Evolutionary conservation across 2,329 filamentous ascomycete genomes (phyloP).

Genomic region (Colletotrichum sp.): DNA sequence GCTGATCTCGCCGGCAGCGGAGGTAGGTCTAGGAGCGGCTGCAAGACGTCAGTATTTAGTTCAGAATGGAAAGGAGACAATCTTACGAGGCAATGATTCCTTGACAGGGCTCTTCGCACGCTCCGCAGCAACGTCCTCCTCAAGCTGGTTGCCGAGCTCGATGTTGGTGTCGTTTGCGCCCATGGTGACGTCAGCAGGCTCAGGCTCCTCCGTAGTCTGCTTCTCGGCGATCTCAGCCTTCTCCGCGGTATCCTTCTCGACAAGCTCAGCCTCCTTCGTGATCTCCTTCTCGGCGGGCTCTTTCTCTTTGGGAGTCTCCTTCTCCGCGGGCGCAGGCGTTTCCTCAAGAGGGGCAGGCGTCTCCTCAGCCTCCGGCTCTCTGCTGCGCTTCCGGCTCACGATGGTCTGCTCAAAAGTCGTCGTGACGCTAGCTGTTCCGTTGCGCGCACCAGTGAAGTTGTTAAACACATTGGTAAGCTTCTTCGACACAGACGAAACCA

Average conservation of each 20-base stretch:
- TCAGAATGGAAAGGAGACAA: rapidly evolving
- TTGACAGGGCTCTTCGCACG: slow-evolving; percentile 5
- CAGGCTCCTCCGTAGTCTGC: not conserved
- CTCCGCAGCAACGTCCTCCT: not conserved
- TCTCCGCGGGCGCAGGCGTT: not conserved
- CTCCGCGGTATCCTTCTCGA: not conserved
- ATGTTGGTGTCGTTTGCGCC: not conserved
- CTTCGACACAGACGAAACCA: not conserved
- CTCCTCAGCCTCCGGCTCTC: not conserved
- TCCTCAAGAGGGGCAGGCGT: not conserved
- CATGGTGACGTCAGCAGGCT: not conserved
- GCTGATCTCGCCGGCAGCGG: slow-evolving; percentile 2
- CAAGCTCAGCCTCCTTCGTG: not conserved
- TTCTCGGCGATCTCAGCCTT: not conserved
- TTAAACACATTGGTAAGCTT: not conserved
- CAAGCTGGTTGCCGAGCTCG: slow-evolving; percentile 6
- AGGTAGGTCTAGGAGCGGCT: not conserved
- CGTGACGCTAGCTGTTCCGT: not conserved
- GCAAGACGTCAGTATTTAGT: not conserved
- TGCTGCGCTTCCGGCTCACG: slow-evolving; percentile 12
- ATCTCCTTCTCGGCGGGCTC: not conserved
- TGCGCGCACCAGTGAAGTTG: not conserved
- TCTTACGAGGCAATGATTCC: not conserved
- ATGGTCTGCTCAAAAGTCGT: slow-evolving; percentile 6
- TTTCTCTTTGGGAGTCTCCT: not conserved